phyloP scores from a whole-genome alignment of 768 basidiomycete genomes.

The Boletus fagicola region DNA sequence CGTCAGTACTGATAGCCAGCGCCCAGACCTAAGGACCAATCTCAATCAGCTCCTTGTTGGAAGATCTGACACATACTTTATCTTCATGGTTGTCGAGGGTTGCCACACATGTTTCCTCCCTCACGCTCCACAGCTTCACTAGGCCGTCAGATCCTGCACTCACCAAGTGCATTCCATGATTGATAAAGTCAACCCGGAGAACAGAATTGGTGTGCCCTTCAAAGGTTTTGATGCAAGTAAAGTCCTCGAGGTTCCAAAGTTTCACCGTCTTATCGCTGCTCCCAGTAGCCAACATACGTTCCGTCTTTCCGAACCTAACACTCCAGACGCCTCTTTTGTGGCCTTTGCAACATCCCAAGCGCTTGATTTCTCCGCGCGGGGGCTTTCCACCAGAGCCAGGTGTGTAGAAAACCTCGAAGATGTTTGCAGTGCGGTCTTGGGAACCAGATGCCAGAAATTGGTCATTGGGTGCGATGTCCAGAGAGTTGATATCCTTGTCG shows the following conservation, averaged over 20 bases:
- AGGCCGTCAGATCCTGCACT: conserved; percentile 92
- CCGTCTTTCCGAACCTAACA: conserved; percentile 81
- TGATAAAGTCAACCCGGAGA: conserved; percentile 86
- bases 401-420: conserved; percentile 73
- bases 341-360: conserved; percentile 87
- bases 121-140: conserved; percentile 93
- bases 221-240: conserved; percentile 91
- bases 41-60: background rate
- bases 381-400: conserved; percentile 39
- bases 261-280: conserved; percentile 95
- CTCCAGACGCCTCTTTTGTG: conserved; percentile 97
- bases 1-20: conserved; percentile 77
- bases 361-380: conserved; percentile 66
- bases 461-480: conserved; percentile 92
- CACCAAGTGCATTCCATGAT: conserved; percentile 78
- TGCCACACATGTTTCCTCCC: conserved; percentile 79
- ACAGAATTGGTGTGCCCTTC: conserved; percentile 99
- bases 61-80: conserved; percentile 56
- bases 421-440: conserved; percentile 91
- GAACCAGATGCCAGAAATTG: conserved; percentile 87
- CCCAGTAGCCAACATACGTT: conserved; percentile 85
- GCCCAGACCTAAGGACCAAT: conserved; percentile 84
- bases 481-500: conserved; percentile 97
- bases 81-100: conserved; percentile 98
- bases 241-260: conserved; percentile 93